A percentile compares a stretch with the other conserved stretches of the same genome.
Conservation (phyloP, 306 rosid genomes). For the Vigna mungo region DNA sequence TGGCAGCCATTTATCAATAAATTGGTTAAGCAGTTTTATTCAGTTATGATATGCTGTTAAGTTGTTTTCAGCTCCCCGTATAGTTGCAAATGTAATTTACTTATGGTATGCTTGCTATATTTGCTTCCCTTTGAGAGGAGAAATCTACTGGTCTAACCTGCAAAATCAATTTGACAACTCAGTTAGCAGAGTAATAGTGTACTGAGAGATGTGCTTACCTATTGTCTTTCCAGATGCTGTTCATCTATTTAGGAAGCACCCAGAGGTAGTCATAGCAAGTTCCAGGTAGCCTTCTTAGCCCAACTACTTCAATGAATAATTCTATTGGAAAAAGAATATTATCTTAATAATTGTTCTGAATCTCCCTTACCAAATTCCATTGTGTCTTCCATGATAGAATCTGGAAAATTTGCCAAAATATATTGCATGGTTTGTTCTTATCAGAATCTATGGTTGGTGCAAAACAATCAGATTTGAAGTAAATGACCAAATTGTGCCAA, state of each 20-base stretch:
- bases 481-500: constrained; percentile 10
- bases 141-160: not conserved
- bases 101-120: not conserved
- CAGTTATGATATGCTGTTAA: not conserved
- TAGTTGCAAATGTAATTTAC: not conserved
- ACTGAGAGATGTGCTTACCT: not conserved
- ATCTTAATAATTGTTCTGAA: not conserved
- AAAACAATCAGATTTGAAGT: constrained; percentile 5
- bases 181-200: not conserved
- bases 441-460: not conserved
- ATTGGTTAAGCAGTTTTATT: not conserved
- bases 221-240: not conserved
- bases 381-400: not conserved
- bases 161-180: not conserved
- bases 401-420: not conserved
- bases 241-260: not conserved
- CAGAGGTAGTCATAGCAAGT: not conserved
- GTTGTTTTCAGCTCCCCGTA: constrained; percentile 8
- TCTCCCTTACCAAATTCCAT: not conserved
- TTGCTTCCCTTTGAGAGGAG: not conserved
- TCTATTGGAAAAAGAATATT: not conserved
- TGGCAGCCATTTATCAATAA: not conserved
- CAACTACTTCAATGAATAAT: not conserved
- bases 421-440: not conserved
- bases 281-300: not conserved